A percentile compares a stretch with the other conserved stretches of the same genome.
These are phyloP conservation scores for Arabidopsis lyrata DNA, from an alignment of 441 rosid species.

Conservation along the genomic window DNA sequence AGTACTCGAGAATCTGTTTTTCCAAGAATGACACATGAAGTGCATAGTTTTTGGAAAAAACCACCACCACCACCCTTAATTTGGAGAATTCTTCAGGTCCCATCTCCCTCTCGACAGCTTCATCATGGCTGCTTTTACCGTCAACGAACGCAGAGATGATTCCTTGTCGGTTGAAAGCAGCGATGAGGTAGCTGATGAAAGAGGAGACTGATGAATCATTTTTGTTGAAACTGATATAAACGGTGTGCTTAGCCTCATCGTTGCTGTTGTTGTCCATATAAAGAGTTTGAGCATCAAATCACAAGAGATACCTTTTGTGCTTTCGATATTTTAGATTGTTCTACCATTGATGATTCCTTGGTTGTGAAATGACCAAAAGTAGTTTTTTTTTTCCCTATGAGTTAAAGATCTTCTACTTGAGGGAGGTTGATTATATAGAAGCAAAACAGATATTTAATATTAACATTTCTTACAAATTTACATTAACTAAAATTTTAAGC, in stretches of 20 bases:
- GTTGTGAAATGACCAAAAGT: not conserved
- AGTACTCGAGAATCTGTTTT: not conserved
- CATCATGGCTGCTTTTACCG: slow-evolving; percentile 6
- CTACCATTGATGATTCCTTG: not conserved
- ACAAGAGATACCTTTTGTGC: not conserved
- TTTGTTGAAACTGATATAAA: slow-evolving; percentile 12
- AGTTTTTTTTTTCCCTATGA: not conserved
- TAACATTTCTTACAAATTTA: not conserved
- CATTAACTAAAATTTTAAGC: not conserved
- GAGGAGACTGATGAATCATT: slow-evolving; percentile 17
- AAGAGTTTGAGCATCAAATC: not conserved
- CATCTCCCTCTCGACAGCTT: slow-evolving; percentile 6
- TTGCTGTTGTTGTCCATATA: slow-evolving; percentile 19
- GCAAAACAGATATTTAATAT: not conserved
- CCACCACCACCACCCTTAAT: slow-evolving; percentile 13
- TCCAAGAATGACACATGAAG: not conserved
- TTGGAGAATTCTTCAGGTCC: not conserved
- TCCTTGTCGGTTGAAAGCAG: slow-evolving; percentile 12
- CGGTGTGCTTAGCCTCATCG: not conserved
- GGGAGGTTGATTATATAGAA: not conserved
- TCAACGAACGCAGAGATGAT: not conserved
- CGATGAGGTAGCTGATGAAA: slow-evolving; percentile 27
- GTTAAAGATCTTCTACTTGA: not conserved
- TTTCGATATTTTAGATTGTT: not conserved
- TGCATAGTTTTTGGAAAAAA: slow-evolving; percentile 15